A percentile compares a stretch with the other conserved stretches of the same genome.
Conservation (phyloP, 305 asterid genomes). For the Nicotiana rustica region DNA sequence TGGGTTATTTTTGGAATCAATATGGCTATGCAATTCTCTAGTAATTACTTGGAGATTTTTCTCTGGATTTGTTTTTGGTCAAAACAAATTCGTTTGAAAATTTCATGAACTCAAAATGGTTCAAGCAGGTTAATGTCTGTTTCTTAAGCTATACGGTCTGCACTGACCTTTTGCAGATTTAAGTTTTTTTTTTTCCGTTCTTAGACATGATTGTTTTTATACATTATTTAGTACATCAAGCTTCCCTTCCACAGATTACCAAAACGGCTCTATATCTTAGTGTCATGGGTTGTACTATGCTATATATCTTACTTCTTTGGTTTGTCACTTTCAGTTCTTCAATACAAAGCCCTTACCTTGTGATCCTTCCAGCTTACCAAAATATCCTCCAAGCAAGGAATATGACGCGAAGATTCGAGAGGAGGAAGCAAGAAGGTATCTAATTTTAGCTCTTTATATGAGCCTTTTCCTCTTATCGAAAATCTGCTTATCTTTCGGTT, state of each 20-base stretch:
- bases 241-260: not conserved
- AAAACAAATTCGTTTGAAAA: not conserved
- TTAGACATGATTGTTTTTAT: not conserved
- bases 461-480: not conserved
- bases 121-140: not conserved
- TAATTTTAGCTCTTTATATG: slow-evolving; percentile 6
- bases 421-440: slow-evolving; percentile 72
- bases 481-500: not conserved
- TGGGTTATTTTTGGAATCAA: not conserved
- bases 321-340: slow-evolving; percentile 67
- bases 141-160: not conserved
- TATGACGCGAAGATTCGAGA: slow-evolving; percentile 66
- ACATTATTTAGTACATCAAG: not conserved
- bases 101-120: slow-evolving; percentile 8
- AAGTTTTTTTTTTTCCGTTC: not conserved
- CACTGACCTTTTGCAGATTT: not conserved
- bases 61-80: not conserved
- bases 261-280: not conserved
- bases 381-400: slow-evolving; percentile 79
- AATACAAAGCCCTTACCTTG: slow-evolving; percentile 73
- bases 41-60: not conserved
- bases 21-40: not conserved
- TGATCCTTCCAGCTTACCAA: slow-evolving; percentile 76
- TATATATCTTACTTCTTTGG: not conserved
- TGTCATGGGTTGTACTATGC: not conserved